These are phyloP conservation scores for Castanospermum australe DNA, from an alignment of 306 rosid species.

Conservation along the genomic window DNA sequence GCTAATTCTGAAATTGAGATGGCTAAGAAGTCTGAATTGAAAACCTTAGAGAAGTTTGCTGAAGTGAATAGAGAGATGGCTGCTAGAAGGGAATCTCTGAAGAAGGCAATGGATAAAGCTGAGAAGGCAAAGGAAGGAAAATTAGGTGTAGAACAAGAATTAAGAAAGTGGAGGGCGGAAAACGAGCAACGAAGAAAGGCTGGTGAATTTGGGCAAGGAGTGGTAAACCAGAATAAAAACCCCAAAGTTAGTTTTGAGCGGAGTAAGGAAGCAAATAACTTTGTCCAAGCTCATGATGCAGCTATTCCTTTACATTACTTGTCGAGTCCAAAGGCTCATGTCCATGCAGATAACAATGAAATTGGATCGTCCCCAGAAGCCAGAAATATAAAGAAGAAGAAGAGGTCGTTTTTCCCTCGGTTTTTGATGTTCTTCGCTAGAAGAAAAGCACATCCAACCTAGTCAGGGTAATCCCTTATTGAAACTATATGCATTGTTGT, in stretches of 20 bases:
- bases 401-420: constrained; percentile 78
- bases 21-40: constrained; percentile 75
- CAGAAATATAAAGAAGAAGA: constrained; percentile 71
- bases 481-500: constrained; percentile 20
- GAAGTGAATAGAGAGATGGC: constrained; percentile 69
- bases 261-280: constrained; percentile 36
- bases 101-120: constrained; percentile 74
- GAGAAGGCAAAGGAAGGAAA: constrained; percentile 96
- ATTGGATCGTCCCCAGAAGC: constrained; percentile 47
- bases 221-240: constrained; percentile 37
- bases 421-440: constrained; percentile 84
- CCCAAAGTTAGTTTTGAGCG: constrained; percentile 46
- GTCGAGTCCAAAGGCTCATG: constrained; percentile 44
- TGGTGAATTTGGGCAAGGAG: constrained; percentile 47
- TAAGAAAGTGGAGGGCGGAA: constrained; percentile 92
- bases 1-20: constrained; percentile 65
- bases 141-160: constrained; percentile 79
- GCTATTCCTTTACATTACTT: constrained; percentile 22
- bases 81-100: constrained; percentile 64
- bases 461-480: constrained; percentile 31
- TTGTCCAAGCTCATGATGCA: constrained; percentile 24
- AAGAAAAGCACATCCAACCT: constrained; percentile 50
- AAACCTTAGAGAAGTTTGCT: constrained; percentile 68
- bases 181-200: constrained; percentile 64
- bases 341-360: constrained; percentile 30